Evolutionary conservation across 495 filamentous ascomycete genomes (phyloP), one percentile per base, ranked within the genome.

Genomic region (Thozetella sp.): DNA sequence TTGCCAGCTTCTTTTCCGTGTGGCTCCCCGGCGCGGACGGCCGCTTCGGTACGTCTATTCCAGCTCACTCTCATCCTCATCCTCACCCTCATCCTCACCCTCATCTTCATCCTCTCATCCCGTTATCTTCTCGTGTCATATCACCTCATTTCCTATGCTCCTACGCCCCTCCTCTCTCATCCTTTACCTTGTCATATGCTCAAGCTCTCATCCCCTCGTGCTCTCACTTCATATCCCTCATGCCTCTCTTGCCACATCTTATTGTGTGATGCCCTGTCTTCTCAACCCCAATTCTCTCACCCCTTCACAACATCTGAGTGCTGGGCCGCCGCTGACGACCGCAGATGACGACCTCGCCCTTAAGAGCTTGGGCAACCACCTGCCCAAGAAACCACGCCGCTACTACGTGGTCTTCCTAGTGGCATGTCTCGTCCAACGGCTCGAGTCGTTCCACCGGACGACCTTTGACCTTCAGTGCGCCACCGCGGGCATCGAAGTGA

Each of bases 21-120:
- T 80, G 77, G 76, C 70, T 82, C 19, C 78, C 78, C 6, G 77
- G 78, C 12, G 64, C 73, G 30, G 72, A 79, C 56, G 78, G 77
- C 11, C 67, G 78, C 37, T 82, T 78, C 61, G 75, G 74, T 77
- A 58, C 40, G 69, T 67, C 20, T 19, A n/a, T n/a, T n/a, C n/a
- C n/a, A n/a, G n/a, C n/a, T n/a, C n/a, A n/a, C n/a, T n/a, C n/a
- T n/a, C n/a, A n/a, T n/a, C n/a, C n/a, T n/a, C n/a, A n/a, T n/a
- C n/a, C n/a, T n/a, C n/a, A n/a, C n/a, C n/a, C n/a, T n/a, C n/a
- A n/a, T n/a, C n/a, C n/a, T n/a, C n/a, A n/a, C n/a, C n/a, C n/a
- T n/a, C n/a, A n/a, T n/a, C n/a, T n/a, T n/a, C n/a, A n/a, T n/a
- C n/a, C n/a, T n/a, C n/a, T n/a, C n/a, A n/a, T n/a, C n/a, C n/a